phyloP scores from a whole-genome alignment of 139 green algal genomes.

The Choricystis sp. region DNA sequence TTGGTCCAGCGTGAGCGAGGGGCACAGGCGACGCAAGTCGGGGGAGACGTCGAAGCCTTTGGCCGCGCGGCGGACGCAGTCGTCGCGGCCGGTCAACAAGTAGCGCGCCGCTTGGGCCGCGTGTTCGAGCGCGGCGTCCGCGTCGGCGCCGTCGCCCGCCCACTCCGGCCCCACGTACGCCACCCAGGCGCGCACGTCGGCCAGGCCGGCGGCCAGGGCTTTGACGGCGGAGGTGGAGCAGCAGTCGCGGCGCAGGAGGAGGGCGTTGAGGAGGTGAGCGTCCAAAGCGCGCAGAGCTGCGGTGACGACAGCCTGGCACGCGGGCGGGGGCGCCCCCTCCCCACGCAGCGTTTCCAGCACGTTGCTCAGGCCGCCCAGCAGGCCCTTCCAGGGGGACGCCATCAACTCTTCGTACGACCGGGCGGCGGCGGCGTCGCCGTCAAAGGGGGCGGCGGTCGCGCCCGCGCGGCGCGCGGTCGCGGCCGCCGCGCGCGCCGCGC shows the following conservation, averaged over 20 bases:
- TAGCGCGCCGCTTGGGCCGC: conserved; percentile 25
- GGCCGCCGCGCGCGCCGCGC: conserved; percentile 10
- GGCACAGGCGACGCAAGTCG: conserved; percentile 19
- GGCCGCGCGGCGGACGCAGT: conserved; percentile 24
- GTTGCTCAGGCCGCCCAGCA: conserved; percentile 29
- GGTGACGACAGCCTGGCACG: conserved; percentile 19
- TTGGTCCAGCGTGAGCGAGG: conserved; percentile 24
- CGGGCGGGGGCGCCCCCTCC: conserved; percentile 21
- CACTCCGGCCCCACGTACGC: conserved; percentile 13
- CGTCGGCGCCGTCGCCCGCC: conserved; percentile 11
- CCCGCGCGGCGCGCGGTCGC: neutral
- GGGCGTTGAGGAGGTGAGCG: conserved; percentile 37
- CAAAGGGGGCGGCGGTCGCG: too few relatives aligned
- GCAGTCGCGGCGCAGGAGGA: conserved; percentile 35
- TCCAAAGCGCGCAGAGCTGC: conserved; percentile 32
- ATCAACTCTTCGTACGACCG: neutral
- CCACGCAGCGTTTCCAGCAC: conserved; percentile 23
- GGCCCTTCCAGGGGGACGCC: conserved; percentile 8
- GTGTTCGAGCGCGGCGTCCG: conserved; percentile 19
- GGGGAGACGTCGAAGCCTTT: conserved; percentile 23
- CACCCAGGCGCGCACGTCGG: conserved; percentile 19
- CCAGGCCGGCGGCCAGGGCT: conserved; percentile 24
- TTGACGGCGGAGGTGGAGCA: conserved; percentile 39
- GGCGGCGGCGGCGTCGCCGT: neutral
- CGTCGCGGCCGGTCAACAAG: conserved; percentile 34